These are phyloP conservation scores for Dillenia suffruticosa DNA, from an alignment of 164 flowering plant species.

Conservation along the genomic window DNA sequence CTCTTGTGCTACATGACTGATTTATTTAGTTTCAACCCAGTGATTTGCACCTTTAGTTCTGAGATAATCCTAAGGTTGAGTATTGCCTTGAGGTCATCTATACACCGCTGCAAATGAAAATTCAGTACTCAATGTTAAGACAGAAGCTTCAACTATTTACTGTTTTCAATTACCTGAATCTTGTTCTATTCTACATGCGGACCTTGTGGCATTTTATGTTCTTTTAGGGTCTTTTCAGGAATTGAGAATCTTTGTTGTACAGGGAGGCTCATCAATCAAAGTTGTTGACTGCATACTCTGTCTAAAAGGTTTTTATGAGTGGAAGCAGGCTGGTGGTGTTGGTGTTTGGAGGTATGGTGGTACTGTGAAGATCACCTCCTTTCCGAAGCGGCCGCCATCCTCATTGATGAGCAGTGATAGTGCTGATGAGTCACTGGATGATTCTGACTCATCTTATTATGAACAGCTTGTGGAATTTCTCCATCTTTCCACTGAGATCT, in stretches of 20 bases:
- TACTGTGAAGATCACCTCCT: conserved; percentile 56
- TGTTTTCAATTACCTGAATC: not conserved
- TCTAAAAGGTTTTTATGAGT: conserved; percentile 82
- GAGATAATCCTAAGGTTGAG: too few relatives aligned
- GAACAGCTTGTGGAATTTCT: conserved; percentile 61
- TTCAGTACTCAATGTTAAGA: too few relatives aligned
- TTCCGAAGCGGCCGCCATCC: conserved; percentile 43
- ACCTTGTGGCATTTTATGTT: not conserved
- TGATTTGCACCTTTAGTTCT: too few relatives aligned
- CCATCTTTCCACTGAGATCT: conserved; percentile 46
- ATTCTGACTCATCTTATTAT: conserved; percentile 43
- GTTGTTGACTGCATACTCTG: conserved; percentile 90
- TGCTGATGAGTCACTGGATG: conserved; percentile 59
- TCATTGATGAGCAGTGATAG: conserved; percentile 50
- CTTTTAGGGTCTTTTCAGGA: conserved; percentile 4
- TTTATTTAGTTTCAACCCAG: too few relatives aligned
- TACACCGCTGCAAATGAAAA: too few relatives aligned
- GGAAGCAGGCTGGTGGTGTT: conserved; percentile 84
- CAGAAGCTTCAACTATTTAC: not conserved
- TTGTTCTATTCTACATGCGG: not conserved
- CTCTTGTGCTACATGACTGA: not conserved
- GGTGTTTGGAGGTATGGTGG: conserved; percentile 94
- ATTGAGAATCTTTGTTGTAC: conserved; percentile 7
- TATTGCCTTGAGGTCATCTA: too few relatives aligned
- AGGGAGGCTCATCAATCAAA: conserved; percentile 79